Evolutionary conservation across 2,329 filamentous ascomycete species (phyloP).

Genomic region (Colletotrichum eremochloae): DNA sequence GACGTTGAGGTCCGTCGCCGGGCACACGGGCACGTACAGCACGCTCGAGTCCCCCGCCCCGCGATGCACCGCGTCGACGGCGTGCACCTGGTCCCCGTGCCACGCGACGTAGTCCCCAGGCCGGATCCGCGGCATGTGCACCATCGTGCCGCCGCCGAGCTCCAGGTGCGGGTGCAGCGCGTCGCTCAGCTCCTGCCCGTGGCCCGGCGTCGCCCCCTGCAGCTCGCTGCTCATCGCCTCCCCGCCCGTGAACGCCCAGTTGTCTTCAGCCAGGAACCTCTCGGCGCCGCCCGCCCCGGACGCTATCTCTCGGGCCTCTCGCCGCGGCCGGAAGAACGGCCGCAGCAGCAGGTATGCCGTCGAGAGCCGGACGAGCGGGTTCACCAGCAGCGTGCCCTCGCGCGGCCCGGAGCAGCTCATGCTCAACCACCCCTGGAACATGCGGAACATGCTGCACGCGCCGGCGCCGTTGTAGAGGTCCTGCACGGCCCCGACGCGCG

Average conservation of each 20-base stretch:
- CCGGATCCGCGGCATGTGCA: conserved; percentile 75
- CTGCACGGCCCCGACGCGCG: conserved; percentile 75
- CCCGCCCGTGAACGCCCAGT: conserved; percentile 70
- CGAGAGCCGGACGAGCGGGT: conserved; percentile 80
- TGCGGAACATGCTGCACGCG: conserved; percentile 85
- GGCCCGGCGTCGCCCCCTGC: conserved; percentile 77
- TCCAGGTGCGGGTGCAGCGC: conserved; percentile 78
- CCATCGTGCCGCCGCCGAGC: conserved; percentile 74
- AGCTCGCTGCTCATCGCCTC: conserved; percentile 68
- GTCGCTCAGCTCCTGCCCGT: conserved; percentile 76
- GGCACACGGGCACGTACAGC: conserved; percentile 89
- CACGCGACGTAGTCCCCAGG: conserved; percentile 85
- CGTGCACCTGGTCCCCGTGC: conserved; percentile 87
- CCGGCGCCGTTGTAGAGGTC: conserved; percentile 87
- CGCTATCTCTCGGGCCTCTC: conserved; percentile 46
- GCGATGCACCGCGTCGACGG: conserved; percentile 83
- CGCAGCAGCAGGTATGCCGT: conserved; percentile 86
- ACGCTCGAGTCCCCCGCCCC: conserved; percentile 84
- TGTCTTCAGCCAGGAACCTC: conserved; percentile 63
- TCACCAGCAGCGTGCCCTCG: conserved; percentile 86
- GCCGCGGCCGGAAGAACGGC: conserved; percentile 78
- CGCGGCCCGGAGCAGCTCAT: conserved; percentile 80
- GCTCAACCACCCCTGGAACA: conserved; percentile 91
- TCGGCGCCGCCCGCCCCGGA: conserved; percentile 33
- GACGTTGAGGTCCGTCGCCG: conserved; percentile 81